Evolutionary conservation across 805 yeast species (phyloP), one percentile per base, ranked within the genome.

Genomic region (Metschnikowia similis): DNA sequence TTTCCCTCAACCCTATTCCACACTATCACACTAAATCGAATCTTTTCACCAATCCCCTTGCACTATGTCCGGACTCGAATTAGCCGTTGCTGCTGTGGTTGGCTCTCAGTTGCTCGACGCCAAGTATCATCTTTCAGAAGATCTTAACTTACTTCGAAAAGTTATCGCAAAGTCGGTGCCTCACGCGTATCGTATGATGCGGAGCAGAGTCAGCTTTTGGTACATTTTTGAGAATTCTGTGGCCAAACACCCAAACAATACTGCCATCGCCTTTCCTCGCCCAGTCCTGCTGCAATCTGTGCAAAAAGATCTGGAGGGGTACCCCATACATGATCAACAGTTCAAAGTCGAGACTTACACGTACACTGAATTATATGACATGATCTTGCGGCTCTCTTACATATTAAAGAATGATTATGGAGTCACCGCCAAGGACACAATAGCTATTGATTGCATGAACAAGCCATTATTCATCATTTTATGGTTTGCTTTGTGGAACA

Each of bases 401-500:
- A 77, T 88, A 41, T 71, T 92, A 56, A 78, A 72, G 42, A 66
- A 77, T 53, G 82, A 84, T 50, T 84, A 82, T 59, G 85, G 85
- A 2, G 80, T 91, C 35, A 69, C 81, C 16, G 68, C 81, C 11
- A 83, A 84, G 38, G 88, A 88, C 55, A 77, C 83, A 8, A 81
- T 92, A 41, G 95, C 87, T 0, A 60, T 92, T 40, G 85, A 84
- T 60, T 85, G 82, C 62, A 85, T 87, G 61, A 91, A 91, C 67
- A 89, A 86, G 63, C 96, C 96, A 2, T 71, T 89, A 54, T 88
- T 87, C 59, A 67, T 91, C 13, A 76, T 90, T 48, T 63, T 87
- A 37, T 88, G 96, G 96, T 75, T 87, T 48, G 87, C 96, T 0
- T 68, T 87, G 43, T 91, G 97, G 97, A 87, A 89, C 60, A 75